A percentile compares a stretch with the other conserved stretches of the same genome.
These are phyloP conservation scores for Populus euphratica DNA, from an alignment of 345 rosid species.

Conservation along the genomic window DNA sequence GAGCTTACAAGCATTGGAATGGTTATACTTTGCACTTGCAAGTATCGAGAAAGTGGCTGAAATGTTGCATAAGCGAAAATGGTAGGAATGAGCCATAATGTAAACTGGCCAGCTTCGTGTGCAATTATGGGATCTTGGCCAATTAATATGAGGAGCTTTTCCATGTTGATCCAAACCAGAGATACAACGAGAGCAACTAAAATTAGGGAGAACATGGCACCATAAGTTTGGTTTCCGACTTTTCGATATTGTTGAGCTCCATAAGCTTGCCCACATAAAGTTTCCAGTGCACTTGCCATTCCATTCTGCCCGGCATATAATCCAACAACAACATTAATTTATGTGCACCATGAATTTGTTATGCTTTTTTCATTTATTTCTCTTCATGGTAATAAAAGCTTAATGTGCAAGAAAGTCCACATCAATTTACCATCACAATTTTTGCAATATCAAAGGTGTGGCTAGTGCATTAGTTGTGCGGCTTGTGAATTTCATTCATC, in stretches of 20 bases:
- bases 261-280: conserved; percentile 25
- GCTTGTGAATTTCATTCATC: background rate
- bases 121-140: conserved; percentile 23
- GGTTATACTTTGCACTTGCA: conserved; percentile 21
- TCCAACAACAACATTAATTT: background rate
- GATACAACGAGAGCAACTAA: conserved; percentile 9
- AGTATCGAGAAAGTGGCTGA: conserved; percentile 21
- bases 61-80: conserved; percentile 18
- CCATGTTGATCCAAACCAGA: conserved; percentile 21
- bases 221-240: conserved; percentile 18
- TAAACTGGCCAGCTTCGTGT: conserved; percentile 20
- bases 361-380: background rate
- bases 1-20: conserved; percentile 19
- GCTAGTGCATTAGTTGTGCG: no score
- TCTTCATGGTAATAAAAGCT: background rate
- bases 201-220: conserved; percentile 15
- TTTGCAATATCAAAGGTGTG: no score
- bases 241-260: conserved; percentile 21
- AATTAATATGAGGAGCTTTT: background rate
- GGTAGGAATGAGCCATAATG: conserved; percentile 17
- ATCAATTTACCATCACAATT: no score
- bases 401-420: no score
- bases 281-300: conserved; percentile 18
- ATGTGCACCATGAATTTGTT: background rate
- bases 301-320: conserved; percentile 10